Base-by-base conservation (phyloP, 2,329 filamentous ascomycete genomes). In the Akanthomyces lecanii region DNA sequence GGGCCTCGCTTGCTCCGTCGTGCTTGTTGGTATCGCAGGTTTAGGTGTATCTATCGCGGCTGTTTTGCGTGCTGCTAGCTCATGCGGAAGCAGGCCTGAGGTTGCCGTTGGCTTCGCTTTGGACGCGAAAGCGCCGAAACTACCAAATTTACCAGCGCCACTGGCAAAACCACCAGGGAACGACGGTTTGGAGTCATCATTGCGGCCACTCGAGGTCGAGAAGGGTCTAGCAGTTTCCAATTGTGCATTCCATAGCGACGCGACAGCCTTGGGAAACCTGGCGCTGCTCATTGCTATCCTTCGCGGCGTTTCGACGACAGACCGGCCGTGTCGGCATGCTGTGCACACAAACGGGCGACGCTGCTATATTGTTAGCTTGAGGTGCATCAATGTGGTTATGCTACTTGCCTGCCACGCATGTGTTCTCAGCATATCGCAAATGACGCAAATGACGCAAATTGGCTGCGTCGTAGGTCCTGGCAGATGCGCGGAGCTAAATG, bases 391-490 rank as follows among this genome's bases (percentile, higher is more conserved):
- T 5, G 25, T 28, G 36, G 61, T 42, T n/a, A 33, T 12, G 25
- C 2, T 57, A 64, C 72, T 64, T 66, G 79, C 79, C 74, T 75
- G 75, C 69, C 73, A 76, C 68, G 72, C 65, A 66, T 74, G 74
- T 67, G 74, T 73, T 73, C 77, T 77, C 65, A 81, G 76, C 79
- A 81, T 81, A 66, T 36, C 60, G 40, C n/a, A 55, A 50, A 47
- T 48, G 42, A 23, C 58, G 30, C 48, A 51, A 47, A 54, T 61
- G 42, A 23, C 58, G 30, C 48, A 51, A 47, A 54, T 61, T 47
- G 40, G 67, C 73, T 69, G 67, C 65, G 63, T 64, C 33, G 47
- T 42, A 44, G 36, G 33, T 28, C 47, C 44, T 36, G 10, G 25
- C 16, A 52, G 36, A 40, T 50, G 57, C 57, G 28, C 48, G 38